These are phyloP conservation scores for Gremmenia infestans DNA, from an alignment of 2,329 filamentous ascomycete genomes.

Conservation along the genomic window DNA sequence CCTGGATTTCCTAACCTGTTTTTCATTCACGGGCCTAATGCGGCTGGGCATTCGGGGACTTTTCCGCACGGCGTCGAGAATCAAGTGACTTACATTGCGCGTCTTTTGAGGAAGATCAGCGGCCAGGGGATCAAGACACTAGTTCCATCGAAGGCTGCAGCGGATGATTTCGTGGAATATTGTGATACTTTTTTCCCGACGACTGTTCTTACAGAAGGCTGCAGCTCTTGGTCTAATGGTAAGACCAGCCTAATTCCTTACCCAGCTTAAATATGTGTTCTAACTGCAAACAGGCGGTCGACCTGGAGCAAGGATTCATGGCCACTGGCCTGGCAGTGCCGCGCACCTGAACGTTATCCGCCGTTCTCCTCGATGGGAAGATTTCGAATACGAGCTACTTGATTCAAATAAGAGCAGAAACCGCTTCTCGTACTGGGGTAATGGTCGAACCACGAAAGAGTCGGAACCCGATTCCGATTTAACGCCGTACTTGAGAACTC, in stretches of 20 bases:
- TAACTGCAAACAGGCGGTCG: slow-evolving; percentile 32
- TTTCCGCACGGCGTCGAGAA: slow-evolving; percentile 62
- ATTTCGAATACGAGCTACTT: slow-evolving; percentile 46
- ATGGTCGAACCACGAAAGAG: slow-evolving; percentile 59
- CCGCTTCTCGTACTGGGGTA: slow-evolving; percentile 57
- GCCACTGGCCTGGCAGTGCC: slow-evolving; percentile 64
- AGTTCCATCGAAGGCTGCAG: slow-evolving; percentile 47
- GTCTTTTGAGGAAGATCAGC: slow-evolving; percentile 60
- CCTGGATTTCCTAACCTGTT: slow-evolving; percentile 61
- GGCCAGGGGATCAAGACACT: slow-evolving; percentile 61
- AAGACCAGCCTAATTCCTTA: background rate
- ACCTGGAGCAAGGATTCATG: slow-evolving; percentile 59
- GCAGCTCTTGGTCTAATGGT: slow-evolving; percentile 68
- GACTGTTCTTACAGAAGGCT: slow-evolving; percentile 54
- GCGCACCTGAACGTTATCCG: slow-evolving; percentile 55
- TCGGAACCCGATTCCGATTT: slow-evolving; percentile 29
- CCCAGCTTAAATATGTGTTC: background rate
- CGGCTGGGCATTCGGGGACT: slow-evolving; percentile 35
- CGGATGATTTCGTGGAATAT: slow-evolving; percentile 49
- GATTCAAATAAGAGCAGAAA: slow-evolving; percentile 29
- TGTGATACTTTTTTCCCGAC: slow-evolving; percentile 48
- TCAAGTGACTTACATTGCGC: slow-evolving; percentile 60
- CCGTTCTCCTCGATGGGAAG: slow-evolving; percentile 49
- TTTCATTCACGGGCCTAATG: slow-evolving; percentile 58
- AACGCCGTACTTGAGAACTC: background rate